Conservation (phyloP, 2,329 filamentous ascomycete genomes). For the Calcarisporium arbuscula region DNA sequence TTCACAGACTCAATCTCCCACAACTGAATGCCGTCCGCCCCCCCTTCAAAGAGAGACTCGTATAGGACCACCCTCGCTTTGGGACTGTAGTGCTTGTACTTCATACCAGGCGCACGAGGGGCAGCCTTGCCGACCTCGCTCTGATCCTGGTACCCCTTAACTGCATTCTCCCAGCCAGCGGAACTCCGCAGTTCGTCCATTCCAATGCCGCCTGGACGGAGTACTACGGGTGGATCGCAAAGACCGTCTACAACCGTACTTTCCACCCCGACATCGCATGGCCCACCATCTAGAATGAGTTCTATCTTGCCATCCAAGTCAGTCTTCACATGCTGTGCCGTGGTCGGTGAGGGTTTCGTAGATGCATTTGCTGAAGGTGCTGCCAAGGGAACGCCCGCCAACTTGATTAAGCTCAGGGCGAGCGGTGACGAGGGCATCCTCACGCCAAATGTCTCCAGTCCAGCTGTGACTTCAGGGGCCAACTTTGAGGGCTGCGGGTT, state of each 20-base stretch:
- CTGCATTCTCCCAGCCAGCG: conserved; percentile 73
- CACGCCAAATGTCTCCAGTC: conserved; percentile 76
- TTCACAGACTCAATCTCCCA: conserved; percentile 26
- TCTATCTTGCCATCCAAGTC: conserved; percentile 79
- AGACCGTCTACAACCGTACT: conserved; percentile 95
- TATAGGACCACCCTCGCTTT: conserved; percentile 81
- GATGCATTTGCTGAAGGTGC: conserved; percentile 93
- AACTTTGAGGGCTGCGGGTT: conserved; percentile 64
- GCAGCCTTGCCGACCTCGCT: conserved; percentile 57
- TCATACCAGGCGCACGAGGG: conserved; percentile 93
- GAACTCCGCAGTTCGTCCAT: conserved; percentile 70
- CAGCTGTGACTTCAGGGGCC: conserved; percentile 88
- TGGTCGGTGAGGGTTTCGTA: conserved; percentile 86
- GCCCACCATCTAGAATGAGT: conserved; percentile 81
- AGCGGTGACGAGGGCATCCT: conserved; percentile 82
- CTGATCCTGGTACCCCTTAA: conserved; percentile 72
- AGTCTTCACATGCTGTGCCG: conserved; percentile 80
- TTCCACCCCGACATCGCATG: conserved; percentile 85
- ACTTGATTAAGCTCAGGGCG: conserved; percentile 80
- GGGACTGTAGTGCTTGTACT: conserved; percentile 96
- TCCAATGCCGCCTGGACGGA: conserved; percentile 82
- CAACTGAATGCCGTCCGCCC: conserved; percentile 27
- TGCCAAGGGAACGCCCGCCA: conserved; percentile 72
- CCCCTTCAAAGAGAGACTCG: conserved; percentile 44
- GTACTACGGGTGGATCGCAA: conserved; percentile 69